These are phyloP conservation scores for Elongisporangium anandrum DNA, from an alignment of 352 stramenopile species.

Conservation along the genomic window DNA sequence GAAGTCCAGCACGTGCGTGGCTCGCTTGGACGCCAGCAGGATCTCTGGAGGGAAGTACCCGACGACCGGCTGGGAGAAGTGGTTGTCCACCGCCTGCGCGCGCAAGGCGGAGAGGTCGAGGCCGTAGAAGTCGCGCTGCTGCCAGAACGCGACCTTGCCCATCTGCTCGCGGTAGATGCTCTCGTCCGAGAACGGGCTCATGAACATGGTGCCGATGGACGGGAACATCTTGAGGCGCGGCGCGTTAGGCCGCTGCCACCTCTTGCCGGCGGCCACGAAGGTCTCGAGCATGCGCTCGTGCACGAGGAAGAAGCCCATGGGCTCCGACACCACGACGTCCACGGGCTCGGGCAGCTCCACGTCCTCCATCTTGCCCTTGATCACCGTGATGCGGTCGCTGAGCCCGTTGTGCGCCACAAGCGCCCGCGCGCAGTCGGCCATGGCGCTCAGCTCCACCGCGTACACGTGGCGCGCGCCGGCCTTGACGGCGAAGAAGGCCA, in stretches of 20 bases:
- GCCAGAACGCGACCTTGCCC: conserved; percentile 92
- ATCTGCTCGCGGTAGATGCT: conserved; percentile 92
- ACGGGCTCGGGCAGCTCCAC: conserved; percentile 94
- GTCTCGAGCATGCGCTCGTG: conserved; percentile 99
- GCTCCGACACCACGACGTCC: conserved; percentile 99
- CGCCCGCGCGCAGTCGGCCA: conserved; percentile 94
- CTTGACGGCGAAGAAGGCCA: conserved; percentile 97
- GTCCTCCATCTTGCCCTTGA: conserved; percentile 97
- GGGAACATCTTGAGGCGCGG: conserved; percentile 94
- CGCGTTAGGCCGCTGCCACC: conserved; percentile 88
- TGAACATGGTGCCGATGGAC: conserved; percentile 95
- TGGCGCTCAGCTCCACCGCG: conserved; percentile 96
- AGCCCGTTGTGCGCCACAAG: conserved; percentile 95
- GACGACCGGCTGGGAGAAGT: conserved; percentile 96
- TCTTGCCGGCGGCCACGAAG: conserved; percentile 93
- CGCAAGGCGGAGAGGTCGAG: conserved; percentile 93
- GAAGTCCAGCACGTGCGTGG: conserved; percentile 87
- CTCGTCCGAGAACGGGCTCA: conserved; percentile 95
- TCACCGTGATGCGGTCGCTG: conserved; percentile 94
- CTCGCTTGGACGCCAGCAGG: conserved; percentile 48
- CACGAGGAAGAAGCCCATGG: conserved; percentile 99
- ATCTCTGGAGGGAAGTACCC: conserved; percentile 89
- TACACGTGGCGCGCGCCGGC: conserved; percentile 95
- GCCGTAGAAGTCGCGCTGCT: conserved; percentile 96
- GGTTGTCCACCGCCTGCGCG: conserved; percentile 95